Conservation (phyloP, 495 filamentous ascomycete genomes). For the Penicillium angulare region DNA sequence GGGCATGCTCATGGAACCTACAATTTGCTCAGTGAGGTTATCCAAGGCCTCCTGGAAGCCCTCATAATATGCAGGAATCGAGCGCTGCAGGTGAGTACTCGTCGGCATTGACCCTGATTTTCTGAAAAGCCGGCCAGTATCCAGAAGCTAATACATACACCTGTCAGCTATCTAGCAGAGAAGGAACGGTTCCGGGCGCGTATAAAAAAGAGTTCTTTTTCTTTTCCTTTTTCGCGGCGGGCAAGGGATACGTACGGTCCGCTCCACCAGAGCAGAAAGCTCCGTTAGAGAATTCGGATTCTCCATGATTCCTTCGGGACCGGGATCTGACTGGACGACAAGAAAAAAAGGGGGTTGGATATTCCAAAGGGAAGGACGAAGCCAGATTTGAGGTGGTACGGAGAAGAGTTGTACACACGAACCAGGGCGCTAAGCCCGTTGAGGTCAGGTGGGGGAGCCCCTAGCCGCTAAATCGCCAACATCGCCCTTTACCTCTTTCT, state of each 20-base stretch:
- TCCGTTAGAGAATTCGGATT: conserved; percentile 44
- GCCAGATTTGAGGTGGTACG: conserved; percentile 9
- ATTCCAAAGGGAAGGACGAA: conserved; percentile 3
- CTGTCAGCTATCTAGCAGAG: not conserved
- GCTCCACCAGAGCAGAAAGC: conserved; percentile 43
- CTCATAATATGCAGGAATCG: conserved; percentile 44
- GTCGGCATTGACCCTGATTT: conserved; percentile 35
- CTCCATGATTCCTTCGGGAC: conserved; percentile 23
- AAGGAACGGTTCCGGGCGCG: not conserved
- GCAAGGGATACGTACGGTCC: conserved; percentile 33
- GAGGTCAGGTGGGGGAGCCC: conserved; percentile 22
- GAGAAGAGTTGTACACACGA: conserved; percentile 20
- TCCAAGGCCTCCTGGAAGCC: conserved; percentile 50
- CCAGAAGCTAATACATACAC: conserved; percentile 40
- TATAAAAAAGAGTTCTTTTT: conserved; percentile 27
- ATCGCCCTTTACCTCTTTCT: conserved; percentile 17
- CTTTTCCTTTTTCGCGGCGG: not conserved
- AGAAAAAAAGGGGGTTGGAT: not conserved
- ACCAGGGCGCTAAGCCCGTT: conserved; percentile 24
- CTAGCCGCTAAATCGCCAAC: conserved; percentile 32
- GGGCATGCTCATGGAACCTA: conserved; percentile 24
- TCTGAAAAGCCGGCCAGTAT: conserved; percentile 49
- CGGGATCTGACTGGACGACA: not conserved
- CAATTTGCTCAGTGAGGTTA: conserved; percentile 52
- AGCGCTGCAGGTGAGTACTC: conserved; percentile 38